Conservation (phyloP, 768 basidiomycete genomes). For the Hypholoma sublateritium region DNA sequence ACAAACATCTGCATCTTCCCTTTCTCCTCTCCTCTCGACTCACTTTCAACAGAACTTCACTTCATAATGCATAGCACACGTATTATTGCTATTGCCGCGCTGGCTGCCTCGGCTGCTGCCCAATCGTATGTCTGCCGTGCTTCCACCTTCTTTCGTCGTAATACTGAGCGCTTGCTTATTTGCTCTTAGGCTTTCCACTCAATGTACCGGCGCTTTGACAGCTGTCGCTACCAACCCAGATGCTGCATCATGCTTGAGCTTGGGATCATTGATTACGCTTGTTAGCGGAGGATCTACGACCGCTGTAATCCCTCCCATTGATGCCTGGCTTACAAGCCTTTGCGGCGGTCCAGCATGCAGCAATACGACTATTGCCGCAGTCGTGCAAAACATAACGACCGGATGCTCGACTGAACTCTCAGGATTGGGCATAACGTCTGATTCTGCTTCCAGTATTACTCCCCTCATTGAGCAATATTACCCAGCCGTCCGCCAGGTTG, state of each 20-base stretch:
- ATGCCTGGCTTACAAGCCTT: slow-evolving; percentile 60
- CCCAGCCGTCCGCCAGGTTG: slow-evolving; percentile 52
- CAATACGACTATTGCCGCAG: slow-evolving; percentile 55
- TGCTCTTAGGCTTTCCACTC: slow-evolving; percentile 38
- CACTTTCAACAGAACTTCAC: neutral
- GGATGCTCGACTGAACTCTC: slow-evolving; percentile 44
- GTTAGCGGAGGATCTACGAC: slow-evolving; percentile 28
- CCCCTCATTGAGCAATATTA: slow-evolving; percentile 51
- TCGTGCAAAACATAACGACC: slow-evolving; percentile 52
- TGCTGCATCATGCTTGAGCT: slow-evolving; percentile 49
- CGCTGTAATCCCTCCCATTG: slow-evolving; percentile 48
- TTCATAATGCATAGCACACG: slow-evolving; percentile 23
- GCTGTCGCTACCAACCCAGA: slow-evolving; percentile 43
- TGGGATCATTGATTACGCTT: slow-evolving; percentile 42
- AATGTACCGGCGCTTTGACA: slow-evolving; percentile 49
- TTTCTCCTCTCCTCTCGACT: slow-evolving; percentile 7
- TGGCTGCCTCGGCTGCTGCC: slow-evolving; percentile 32
- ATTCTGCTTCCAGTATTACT: slow-evolving; percentile 25
- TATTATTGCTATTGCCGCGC: slow-evolving; percentile 21
- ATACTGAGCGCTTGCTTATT: neutral
- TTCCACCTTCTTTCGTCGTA: neutral
- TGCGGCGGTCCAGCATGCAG: slow-evolving; percentile 54
- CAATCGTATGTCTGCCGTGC: slow-evolving; percentile 36
- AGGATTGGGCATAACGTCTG: slow-evolving; percentile 24
- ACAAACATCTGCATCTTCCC: slow-evolving; percentile 13